Base-by-base conservation (phyloP, 2,329 filamentous ascomycete genomes). In the Sclerotinia minor region DNA sequence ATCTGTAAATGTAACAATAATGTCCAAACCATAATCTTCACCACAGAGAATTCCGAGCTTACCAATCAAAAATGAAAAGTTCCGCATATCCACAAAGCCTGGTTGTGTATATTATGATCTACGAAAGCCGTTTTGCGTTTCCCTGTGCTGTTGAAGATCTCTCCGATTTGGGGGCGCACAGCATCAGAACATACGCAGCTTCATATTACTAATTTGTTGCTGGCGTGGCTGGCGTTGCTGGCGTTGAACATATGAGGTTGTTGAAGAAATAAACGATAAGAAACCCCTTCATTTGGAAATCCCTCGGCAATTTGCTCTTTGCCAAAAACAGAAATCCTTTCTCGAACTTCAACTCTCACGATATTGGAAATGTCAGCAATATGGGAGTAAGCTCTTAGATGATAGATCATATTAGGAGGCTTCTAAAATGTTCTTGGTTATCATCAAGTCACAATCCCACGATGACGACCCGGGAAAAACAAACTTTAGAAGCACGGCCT, bases 71-170 rank as follows among this genome's bases (percentile, higher is more conserved):
- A 11, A 32, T 29, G 26, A 54, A 41, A 32, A 26, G 8, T 17
- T 52, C 26, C n/a, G 47, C 17, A 65, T 29, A 9, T 11, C 26
- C 44, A 60, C 49, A 24, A 45, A 44, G 24, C 45, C 47, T 49
- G 35, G 24, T 67, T 49, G 63, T 26, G 59, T 53, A 60, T 50
- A 54, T 54, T 63, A 47, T 53, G 65, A 63, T 67, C 65, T 63
- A 63, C 57, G 24, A 53, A 47, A 54, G 26, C 55, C 65, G 65
- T 67, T 67, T 67, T 32, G 35, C 24, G 8, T 49, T 60, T 32
- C 24, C 17, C 32, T 47, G 17, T 66, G 57, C 55, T 67, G 17
- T 44, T 38, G 55, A 50, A 32, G 45, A 53, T 45, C 35, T 17
- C n/a, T 47, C 57, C 47, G 49, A 35, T 59, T 59, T 35, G 64